Percentiles rank a stretch among this genome's conserved stretches.
These are phyloP conservation scores for Colletotrichum simmondsii DNA, from an alignment of 2,329 filamentous ascomycete genomes.

Conservation along the genomic window DNA sequence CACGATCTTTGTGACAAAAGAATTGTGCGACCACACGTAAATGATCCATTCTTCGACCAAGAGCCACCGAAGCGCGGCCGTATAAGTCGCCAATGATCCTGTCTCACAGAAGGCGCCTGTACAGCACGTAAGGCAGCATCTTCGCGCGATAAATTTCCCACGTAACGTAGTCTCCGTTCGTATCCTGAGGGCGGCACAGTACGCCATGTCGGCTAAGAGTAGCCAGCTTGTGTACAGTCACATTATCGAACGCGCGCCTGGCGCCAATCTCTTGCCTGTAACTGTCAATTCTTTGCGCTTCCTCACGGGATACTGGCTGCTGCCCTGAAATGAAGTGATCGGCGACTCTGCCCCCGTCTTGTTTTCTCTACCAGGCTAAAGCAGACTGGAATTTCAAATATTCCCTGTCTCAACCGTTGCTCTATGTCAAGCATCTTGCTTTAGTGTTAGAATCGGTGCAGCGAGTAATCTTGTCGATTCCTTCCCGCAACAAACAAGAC, in stretches of 20 bases:
- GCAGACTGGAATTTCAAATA: neutral
- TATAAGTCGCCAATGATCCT: neutral
- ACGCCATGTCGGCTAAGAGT: neutral
- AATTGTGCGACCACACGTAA: neutral
- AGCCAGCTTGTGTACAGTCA: neutral
- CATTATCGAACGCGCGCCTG: neutral
- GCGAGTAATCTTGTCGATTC: neutral
- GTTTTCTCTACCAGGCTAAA: neutral
- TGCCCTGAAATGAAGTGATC: neutral
- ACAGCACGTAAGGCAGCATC: neutral
- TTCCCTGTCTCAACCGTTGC: neutral
- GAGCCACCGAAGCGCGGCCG: neutral
- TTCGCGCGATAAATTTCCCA: neutral
- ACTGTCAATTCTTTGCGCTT: neutral
- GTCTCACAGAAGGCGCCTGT: neutral
- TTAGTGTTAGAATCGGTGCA: neutral
- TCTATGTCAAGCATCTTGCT: neutral
- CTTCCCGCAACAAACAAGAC: neutral
- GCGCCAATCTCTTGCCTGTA: neutral
- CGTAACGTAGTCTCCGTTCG: neutral
- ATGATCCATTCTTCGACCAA: neutral
- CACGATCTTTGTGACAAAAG: neutral
- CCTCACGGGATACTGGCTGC: too few relatives aligned
- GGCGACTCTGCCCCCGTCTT: neutral
- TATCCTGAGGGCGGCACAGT: neutral